Base-by-base conservation (phyloP, 2,329 filamentous ascomycete species). In the Botrytis byssoidea region DNA sequence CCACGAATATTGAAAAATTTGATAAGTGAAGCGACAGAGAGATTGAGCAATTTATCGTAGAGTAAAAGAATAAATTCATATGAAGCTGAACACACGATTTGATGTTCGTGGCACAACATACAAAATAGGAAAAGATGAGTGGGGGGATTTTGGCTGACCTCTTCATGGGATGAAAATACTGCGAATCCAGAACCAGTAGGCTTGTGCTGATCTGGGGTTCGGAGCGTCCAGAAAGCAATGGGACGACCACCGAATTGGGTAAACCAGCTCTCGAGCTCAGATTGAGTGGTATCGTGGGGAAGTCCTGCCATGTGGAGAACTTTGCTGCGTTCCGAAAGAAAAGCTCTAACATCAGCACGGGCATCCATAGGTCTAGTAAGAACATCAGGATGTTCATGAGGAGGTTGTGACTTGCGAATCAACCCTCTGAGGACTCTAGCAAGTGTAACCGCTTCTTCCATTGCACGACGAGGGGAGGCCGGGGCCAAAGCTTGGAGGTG, bases 191-290 rank as follows among this genome's bases (percentile, higher is more conserved):
- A 97, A 61, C 96, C 96, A 16, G 96, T 99, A n/a, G 96, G 96
- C 87, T 99, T 99, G 85, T 98, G 96, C 85, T 98, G 96, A 84
- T 99, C 96, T 4, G 96, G 96, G 22, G 96, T 99, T 76, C 95
- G 93, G 69, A 99, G 88, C 29, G 96, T 99, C 96, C 96, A 99
- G 85, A 99, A 99, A 32, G 96, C 96, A 84, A 99, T 99, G 44
- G 96, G 96, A 61, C 96, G 93, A 68, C 96, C 96, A 77, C 96
- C 96, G 82, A 97, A 99, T 83, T 99, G 96, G 44, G 96, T 99
- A 82, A 98, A 99, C 96, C 96, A 99, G 85, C 95, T 98, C 85
- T 99, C 96, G 37, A 99, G 88, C 85, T 99, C 96, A 5, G 95
- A 98, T 85, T 99, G 96, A 2, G 96, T 99, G 51, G 96, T 99